phyloP scores from a whole-genome alignment of 495 filamentous ascomycete species.

The Tetracladium setigerum region DNA sequence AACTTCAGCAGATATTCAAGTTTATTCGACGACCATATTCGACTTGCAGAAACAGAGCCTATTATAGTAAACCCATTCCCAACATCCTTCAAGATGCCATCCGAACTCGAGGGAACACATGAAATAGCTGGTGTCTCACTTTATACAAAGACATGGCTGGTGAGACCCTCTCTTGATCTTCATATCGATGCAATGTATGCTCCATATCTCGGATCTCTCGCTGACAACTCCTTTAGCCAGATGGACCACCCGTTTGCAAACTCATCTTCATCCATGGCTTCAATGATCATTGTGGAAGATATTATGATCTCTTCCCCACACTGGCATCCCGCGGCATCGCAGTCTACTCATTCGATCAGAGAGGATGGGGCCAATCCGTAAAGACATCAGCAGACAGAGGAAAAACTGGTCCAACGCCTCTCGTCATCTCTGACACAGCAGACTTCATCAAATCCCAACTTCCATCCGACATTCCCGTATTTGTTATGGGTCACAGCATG shows the following conservation, averaged over 20 bases:
- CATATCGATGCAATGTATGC: no score
- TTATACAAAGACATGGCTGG: slow-evolving; percentile 84
- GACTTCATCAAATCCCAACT: slow-evolving; percentile 50
- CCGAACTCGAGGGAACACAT: slow-evolving; percentile 42
- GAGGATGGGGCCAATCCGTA: slow-evolving; percentile 54
- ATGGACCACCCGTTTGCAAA: slow-evolving; percentile 43
- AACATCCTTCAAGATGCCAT: slow-evolving; percentile 30
- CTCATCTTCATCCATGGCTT: slow-evolving; percentile 81
- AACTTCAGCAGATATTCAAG: no score
- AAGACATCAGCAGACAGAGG: slow-evolving; percentile 46
- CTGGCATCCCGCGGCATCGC: slow-evolving; percentile 68
- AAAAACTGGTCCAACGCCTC: slow-evolving; percentile 59
- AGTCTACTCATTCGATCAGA: slow-evolving; percentile 71
- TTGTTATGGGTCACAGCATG: slow-evolving; percentile 85
- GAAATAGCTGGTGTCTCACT: slow-evolving; percentile 50
- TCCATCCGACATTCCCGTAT: slow-evolving; percentile 47
- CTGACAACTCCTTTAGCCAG: slow-evolving; percentile 2
- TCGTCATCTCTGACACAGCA: slow-evolving; percentile 69
- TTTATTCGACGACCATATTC: no score
- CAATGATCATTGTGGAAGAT: slow-evolving; percentile 75
- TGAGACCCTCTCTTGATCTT: slow-evolving; percentile 37
- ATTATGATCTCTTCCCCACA: slow-evolving; percentile 57
- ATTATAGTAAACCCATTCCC: neutral
- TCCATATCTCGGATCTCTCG: slow-evolving; percentile 2
- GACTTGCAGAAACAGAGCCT: no score